Evolutionary conservation across 345 rosid genomes (phyloP), one percentile per base, ranked within the genome.

Genomic region (Eucalyptus sp.): DNA sequence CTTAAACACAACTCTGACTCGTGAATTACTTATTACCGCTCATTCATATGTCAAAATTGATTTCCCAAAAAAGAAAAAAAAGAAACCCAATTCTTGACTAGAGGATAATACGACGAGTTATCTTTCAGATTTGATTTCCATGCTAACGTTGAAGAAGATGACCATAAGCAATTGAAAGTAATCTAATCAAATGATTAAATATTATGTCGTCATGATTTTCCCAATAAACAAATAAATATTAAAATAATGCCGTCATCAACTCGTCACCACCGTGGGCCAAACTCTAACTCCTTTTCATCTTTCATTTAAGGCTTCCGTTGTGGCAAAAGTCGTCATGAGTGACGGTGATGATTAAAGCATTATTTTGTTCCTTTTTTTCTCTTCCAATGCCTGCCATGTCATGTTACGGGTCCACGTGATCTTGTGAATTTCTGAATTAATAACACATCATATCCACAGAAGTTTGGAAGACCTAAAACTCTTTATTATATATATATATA

Each of bases 221-320:
- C 66, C 29, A 60, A 60, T 60, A 25, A 60, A 60, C 29, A 24
- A 60, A 62, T 62, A 62, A 71, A 17, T 71, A 71, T 71, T 71
- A 16, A 76, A 20, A 41, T 41, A 41, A 41, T 41, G 29, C 24
- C 48, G 48, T 76, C 84, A 76, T 41, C 84, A 76, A 41, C 48
- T 76, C 48, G 84, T 76, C 84, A 41, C 84, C 84, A 41, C 84
- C 84, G 84, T 76, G 84, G 27, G 84, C 84, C 84, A 18, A 76
- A 41, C 48, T 41, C 48, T 48, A 10, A 10, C 9, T 76, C 84
- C 83, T 5, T 20, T 41, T 76, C 44, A 27, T 33, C 48, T 20
- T 76, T 76, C 84, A 5, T 41, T 41, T 11, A 44, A 16, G 7
- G 84, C 84, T 76, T 76, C 41, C 84, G 48, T 41, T 4, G 48